A percentile compares a stretch with the other conserved stretches of the same genome.
Evolutionary conservation across 2,329 filamentous ascomycete genomes (phyloP).

Genomic region (Colletotrichum tropicicola): DNA sequence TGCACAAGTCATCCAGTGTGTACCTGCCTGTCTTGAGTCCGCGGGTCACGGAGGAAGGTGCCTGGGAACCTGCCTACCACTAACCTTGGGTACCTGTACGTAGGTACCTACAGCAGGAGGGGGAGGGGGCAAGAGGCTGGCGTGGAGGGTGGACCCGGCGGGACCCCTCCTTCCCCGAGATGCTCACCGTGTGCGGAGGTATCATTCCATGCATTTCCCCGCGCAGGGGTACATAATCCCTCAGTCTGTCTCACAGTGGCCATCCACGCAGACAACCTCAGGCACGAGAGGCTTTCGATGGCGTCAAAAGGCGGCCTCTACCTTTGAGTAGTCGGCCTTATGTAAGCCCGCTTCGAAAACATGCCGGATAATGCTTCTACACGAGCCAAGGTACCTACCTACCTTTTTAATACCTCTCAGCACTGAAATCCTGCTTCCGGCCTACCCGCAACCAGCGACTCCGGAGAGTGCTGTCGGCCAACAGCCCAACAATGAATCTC

Average conservation of each 20-base stretch:
- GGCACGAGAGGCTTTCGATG: neutral
- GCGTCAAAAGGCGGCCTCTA: too few relatives aligned
- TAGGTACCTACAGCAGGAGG: too few relatives aligned
- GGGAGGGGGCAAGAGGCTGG: slow-evolving; percentile 9
- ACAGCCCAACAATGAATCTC: too few relatives aligned
- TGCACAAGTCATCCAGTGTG: too few relatives aligned
- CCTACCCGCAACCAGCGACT: slow-evolving; percentile 10
- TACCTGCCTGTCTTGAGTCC: neutral
- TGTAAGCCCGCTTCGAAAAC: neutral
- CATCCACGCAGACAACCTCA: too few relatives aligned
- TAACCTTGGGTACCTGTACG: too few relatives aligned
- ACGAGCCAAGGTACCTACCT: too few relatives aligned
- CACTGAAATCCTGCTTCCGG: slow-evolving; percentile 10
- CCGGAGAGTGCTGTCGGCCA: neutral
- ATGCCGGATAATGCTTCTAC: neutral
- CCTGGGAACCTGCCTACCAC: too few relatives aligned
- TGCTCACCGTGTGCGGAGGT: slow-evolving; percentile 13
- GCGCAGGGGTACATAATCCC: neutral
- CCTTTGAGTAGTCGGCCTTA: neutral
- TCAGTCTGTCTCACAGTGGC: neutral
- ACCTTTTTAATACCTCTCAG: neutral
- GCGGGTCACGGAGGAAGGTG: too few relatives aligned
- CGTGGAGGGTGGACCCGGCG: slow-evolving; percentile 15
- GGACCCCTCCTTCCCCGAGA: slow-evolving; percentile 8
- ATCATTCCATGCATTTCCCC: neutral